phyloP scores from a whole-genome alignment of 2,329 filamentous ascomycete genomes.

The Fusarium pseudograminearum region DNA sequence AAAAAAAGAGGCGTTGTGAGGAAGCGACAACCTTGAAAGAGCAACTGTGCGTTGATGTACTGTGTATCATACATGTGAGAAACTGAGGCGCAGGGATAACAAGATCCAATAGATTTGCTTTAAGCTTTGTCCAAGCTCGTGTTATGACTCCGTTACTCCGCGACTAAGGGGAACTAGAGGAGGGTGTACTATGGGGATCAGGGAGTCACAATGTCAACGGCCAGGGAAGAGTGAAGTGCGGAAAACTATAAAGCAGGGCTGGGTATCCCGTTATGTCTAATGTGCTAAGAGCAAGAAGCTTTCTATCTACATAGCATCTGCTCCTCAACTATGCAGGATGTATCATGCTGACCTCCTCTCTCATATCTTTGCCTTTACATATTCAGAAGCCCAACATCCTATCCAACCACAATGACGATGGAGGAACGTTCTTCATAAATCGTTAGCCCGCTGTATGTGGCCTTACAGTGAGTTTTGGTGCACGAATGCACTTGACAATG shows the following conservation, averaged over 20 bases:
- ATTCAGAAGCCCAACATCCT: slow-evolving; percentile 36
- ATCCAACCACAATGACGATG: slow-evolving; percentile 36
- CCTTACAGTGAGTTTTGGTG: slow-evolving; percentile 29
- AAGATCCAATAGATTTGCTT: slow-evolving; percentile 44
- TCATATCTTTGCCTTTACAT: slow-evolving; percentile 37
- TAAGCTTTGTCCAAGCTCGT: slow-evolving; percentile 33
- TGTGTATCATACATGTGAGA: slow-evolving; percentile 44
- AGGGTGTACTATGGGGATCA: slow-evolving; percentile 26
- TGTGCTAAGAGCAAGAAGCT: slow-evolving; percentile 44
- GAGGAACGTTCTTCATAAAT: slow-evolving; percentile 41
- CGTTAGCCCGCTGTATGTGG: slow-evolving; percentile 34
- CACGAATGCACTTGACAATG: slow-evolving; percentile 39
- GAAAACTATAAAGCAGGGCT: slow-evolving; percentile 49
- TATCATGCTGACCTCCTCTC: slow-evolving; percentile 32
- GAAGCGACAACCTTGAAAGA: slow-evolving; percentile 31
- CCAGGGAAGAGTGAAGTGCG: slow-evolving; percentile 5
- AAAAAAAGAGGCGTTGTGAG: slow-evolving; percentile 44
- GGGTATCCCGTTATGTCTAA: slow-evolving; percentile 46
- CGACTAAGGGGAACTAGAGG: slow-evolving; percentile 30
- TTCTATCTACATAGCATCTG: slow-evolving; percentile 45
- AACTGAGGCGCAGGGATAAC: slow-evolving; percentile 31
- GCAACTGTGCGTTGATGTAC: slow-evolving; percentile 28
- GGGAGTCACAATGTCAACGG: slow-evolving; percentile 22
- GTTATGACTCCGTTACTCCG: slow-evolving; percentile 43
- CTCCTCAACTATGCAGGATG: slow-evolving; percentile 26